Evolutionary conservation across 2,329 filamentous ascomycete genomes (phyloP).

Genomic region (Curvularia sp.): DNA sequence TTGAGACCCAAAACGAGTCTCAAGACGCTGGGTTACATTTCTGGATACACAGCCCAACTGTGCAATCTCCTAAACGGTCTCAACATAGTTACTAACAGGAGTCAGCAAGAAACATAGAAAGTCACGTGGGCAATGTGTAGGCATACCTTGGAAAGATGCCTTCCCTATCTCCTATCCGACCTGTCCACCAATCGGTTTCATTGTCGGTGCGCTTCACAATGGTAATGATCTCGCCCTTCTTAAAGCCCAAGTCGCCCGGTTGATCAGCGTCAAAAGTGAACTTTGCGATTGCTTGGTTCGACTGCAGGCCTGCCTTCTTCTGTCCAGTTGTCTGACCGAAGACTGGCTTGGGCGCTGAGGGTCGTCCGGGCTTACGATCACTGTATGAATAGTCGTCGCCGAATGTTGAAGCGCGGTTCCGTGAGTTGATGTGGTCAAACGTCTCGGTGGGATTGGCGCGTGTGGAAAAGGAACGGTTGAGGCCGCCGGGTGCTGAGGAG

Average conservation of each 20-base stretch:
- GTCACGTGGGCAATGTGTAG: background rate
- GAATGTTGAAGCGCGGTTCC: slow-evolving; percentile 52
- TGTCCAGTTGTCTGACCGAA: slow-evolving; percentile 65
- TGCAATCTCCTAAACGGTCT: slow-evolving; percentile 37
- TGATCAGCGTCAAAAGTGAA: slow-evolving; percentile 96
- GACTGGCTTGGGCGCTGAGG: slow-evolving; percentile 87
- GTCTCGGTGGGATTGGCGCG: slow-evolving; percentile 59
- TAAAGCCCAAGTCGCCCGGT: slow-evolving; percentile 90
- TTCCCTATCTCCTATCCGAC: slow-evolving; percentile 80
- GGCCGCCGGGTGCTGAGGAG: slow-evolving; percentile 38
- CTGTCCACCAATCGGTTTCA: slow-evolving; percentile 97
- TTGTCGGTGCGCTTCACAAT: slow-evolving; percentile 94
- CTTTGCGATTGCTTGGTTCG: slow-evolving; percentile 86
- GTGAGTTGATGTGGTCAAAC: slow-evolving; percentile 55
- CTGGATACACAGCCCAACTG: background rate
- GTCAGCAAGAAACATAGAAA: background rate
- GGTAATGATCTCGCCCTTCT: slow-evolving; percentile 96
- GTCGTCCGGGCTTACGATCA: slow-evolving; percentile 74
- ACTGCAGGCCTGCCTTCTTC: slow-evolving; percentile 55
- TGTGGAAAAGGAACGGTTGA: slow-evolving; percentile 60
- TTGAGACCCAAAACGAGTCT: background rate
- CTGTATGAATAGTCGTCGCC: slow-evolving; percentile 62
- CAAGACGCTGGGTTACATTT: background rate
- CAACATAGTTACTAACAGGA: slow-evolving; percentile 51
- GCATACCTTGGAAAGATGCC: slow-evolving; percentile 88